phyloP scores from a whole-genome alignment of 192 early-diverging fungal genomes.

The Gaertneriomyces semiglobifer region DNA sequence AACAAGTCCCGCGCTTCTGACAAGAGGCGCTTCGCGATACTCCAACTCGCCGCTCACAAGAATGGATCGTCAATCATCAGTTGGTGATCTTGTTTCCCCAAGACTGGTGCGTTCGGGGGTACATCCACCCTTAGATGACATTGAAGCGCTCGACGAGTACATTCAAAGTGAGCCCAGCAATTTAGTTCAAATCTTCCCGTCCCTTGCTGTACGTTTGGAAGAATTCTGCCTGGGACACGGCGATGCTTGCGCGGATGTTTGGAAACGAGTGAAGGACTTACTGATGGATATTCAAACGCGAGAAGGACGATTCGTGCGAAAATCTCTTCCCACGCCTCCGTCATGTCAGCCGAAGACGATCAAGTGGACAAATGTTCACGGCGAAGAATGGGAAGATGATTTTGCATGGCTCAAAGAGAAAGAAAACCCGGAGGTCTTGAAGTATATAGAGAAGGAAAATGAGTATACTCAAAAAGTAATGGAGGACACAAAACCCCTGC shows the following conservation, averaged over 20 bases:
- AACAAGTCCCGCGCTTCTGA: too few species aligned
- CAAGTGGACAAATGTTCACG: constrained; percentile 45
- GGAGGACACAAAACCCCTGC: constrained; percentile 48
- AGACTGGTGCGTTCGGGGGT: constrained; percentile 19
- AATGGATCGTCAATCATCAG: too few species aligned
- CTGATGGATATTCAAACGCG: background rate
- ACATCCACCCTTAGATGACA: constrained; percentile 25
- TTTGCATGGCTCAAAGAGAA: constrained; percentile 54
- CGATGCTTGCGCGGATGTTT: constrained; percentile 13
- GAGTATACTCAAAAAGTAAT: constrained; percentile 48
- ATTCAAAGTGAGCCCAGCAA: constrained; percentile 28
- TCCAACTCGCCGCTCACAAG: too few species aligned
- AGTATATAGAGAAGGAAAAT: constrained; percentile 58
- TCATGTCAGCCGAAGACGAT: constrained; percentile 28
- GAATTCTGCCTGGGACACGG: constrained; percentile 17
- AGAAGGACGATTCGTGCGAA: background rate
- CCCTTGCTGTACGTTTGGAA: constrained; percentile 14
- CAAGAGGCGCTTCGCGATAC: too few species aligned
- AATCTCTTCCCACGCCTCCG: constrained; percentile 25
- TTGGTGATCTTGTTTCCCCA: too few species aligned
- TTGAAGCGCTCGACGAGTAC: constrained; percentile 28
- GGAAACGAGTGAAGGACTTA: constrained; percentile 14
- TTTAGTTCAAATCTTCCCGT: constrained; percentile 26
- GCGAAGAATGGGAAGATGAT: constrained; percentile 52
- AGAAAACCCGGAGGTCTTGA: constrained; percentile 52